Conservation (phyloP, 179 eudicot species). For the Camellia oleifera region DNA sequence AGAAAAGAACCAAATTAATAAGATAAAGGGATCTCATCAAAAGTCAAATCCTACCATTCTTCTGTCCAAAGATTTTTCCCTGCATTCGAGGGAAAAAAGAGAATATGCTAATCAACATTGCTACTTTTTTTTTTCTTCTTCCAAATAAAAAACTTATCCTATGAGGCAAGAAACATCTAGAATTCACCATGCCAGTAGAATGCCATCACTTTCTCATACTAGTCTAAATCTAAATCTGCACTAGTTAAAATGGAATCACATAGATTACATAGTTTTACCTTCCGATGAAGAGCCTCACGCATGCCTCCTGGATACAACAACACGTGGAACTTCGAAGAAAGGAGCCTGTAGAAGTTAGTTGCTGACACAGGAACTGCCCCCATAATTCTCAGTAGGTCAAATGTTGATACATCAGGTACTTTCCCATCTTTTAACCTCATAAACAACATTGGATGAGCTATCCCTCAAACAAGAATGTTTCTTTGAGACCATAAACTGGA, state of each 20-base stretch:
- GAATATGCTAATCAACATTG: neutral
- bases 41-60: neutral
- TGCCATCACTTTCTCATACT: neutral
- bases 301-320: too few relatives aligned
- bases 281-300: too few relatives aligned
- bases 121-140: neutral
- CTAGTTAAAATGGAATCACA: neutral
- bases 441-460: slow-evolving; percentile 81
- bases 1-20: neutral
- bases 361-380: slow-evolving; percentile 87
- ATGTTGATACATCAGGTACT: slow-evolving; percentile 43
- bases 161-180: too few relatives aligned
- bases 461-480: slow-evolving; percentile 55
- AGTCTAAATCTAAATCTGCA: neutral
- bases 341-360: neutral
- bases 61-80: neutral
- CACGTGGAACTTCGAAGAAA: too few relatives aligned
- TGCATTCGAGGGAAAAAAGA: neutral
- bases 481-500: slow-evolving; percentile 42
- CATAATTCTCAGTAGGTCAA: slow-evolving; percentile 44
- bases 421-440: slow-evolving; percentile 29
- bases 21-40: neutral
- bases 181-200: neutral
- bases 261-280: slow-evolving; percentile 26
- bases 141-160: neutral